Conservation (phyloP, 495 filamentous ascomycete species). For the Talaromyces borbonicus region DNA sequence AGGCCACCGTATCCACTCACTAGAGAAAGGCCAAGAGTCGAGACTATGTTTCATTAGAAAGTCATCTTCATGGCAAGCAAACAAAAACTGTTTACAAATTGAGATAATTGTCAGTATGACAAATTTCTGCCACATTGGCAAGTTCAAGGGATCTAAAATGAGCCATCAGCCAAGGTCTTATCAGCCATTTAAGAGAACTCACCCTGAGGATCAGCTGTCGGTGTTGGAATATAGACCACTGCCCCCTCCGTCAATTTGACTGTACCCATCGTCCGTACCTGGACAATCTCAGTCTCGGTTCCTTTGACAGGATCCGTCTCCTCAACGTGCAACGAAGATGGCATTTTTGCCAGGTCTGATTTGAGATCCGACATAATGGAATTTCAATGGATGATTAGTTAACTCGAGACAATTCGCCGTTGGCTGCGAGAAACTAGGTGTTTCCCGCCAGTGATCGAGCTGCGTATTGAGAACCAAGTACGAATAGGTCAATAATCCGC, state of each 20-base stretch:
- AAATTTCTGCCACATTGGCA: conserved; percentile 18
- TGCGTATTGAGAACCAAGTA: not conserved
- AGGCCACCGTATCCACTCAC: conserved; percentile 23
- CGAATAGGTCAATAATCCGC: not conserved
- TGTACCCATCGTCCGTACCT: conserved; percentile 17
- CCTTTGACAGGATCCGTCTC: conserved; percentile 8
- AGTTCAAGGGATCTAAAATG: conserved; percentile 21
- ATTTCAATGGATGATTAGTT: not conserved
- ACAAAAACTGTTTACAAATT: conserved; percentile 14
- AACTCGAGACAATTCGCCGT: not conserved
- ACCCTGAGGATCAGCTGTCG: conserved; percentile 21
- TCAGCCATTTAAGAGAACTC: not conserved
- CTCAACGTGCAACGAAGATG: conserved; percentile 15
- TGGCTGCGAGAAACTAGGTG: conserved; percentile 5
- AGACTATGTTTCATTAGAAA: conserved; percentile 12
- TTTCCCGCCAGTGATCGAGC: conserved; percentile 4
- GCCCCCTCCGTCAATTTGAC: conserved; percentile 20
- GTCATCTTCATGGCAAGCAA: conserved; percentile 6
- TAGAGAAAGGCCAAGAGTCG: conserved; percentile 18
- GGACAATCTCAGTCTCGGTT: not conserved
- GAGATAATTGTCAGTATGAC: conserved; percentile 19
- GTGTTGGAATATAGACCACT: conserved; percentile 22
- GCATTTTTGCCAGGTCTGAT: not conserved
- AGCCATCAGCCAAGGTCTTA: not conserved
- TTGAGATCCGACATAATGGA: not conserved